phyloP scores from a whole-genome alignment of 2,329 filamentous ascomycete genomes.

The Botrytis hyacinthi region DNA sequence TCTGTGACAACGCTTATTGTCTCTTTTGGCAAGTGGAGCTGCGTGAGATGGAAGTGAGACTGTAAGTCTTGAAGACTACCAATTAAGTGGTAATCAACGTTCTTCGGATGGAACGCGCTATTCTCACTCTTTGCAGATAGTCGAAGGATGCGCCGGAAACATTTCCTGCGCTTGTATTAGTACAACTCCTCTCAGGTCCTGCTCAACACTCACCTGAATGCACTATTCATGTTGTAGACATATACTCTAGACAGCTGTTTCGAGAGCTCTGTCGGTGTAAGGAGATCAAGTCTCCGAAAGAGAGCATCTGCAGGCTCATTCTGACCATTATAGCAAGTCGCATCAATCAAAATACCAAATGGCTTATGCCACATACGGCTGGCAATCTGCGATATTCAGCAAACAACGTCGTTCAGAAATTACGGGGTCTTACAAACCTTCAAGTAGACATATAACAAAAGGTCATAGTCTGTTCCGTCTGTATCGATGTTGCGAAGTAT shows the following conservation, averaged over 20 bases:
- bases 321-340: slow-evolving; percentile 67
- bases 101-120: slow-evolving; percentile 61
- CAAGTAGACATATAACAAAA: slow-evolving; percentile 64
- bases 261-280: slow-evolving; percentile 61
- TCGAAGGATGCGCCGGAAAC: slow-evolving; percentile 62
- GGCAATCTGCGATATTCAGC: slow-evolving; percentile 51
- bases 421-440: slow-evolving; percentile 48
- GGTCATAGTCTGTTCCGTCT: slow-evolving; percentile 64
- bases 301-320: slow-evolving; percentile 65
- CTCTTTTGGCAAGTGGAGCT: slow-evolving; percentile 66
- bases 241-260: slow-evolving; percentile 61
- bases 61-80: slow-evolving; percentile 65
- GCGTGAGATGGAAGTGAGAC: slow-evolving; percentile 63
- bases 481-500: slow-evolving; percentile 66
- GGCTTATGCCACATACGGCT: slow-evolving; percentile 68
- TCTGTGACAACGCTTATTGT: slow-evolving; percentile 68
- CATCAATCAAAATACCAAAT: slow-evolving; percentile 66
- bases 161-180: slow-evolving; percentile 51
- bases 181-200: neutral
- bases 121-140: slow-evolving; percentile 58
- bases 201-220: slow-evolving; percentile 59
- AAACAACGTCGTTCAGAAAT: slow-evolving; percentile 1
- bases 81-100: slow-evolving; percentile 64
- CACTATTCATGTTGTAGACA: slow-evolving; percentile 72
- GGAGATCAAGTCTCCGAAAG: slow-evolving; percentile 60